phyloP scores from a whole-genome alignment of 108 stramenopile species.

The Poteriospumella lacustris region DNA sequence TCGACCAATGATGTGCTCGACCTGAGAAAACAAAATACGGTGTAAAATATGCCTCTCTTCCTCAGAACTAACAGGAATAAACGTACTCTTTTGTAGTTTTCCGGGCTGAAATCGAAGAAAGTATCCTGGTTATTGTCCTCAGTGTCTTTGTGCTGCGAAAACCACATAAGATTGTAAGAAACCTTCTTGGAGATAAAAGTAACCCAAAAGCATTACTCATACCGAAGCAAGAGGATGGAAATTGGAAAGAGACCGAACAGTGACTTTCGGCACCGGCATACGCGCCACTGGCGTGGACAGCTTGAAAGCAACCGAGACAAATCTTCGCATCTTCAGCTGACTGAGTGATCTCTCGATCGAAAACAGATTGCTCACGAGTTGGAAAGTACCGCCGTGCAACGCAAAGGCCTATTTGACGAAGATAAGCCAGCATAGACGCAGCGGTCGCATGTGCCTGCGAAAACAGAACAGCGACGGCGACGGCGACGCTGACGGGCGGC shows the following conservation, averaged over 20 bases:
- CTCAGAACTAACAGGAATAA: background rate
- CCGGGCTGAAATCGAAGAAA: constrained; percentile 84
- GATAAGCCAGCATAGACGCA: too few species aligned
- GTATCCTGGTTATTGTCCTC: constrained; percentile 81
- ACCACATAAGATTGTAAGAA: background rate
- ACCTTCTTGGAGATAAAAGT: background rate
- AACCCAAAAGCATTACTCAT: background rate
- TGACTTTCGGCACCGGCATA: background rate
- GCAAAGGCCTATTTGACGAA: too few species aligned
- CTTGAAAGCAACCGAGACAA: too few species aligned
- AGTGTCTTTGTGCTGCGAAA: constrained; percentile 79
- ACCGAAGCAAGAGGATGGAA: constrained; percentile 11
- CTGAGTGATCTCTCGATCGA: too few species aligned
- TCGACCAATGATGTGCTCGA: background rate
- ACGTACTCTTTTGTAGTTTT: constrained; percentile 82
- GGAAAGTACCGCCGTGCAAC: too few species aligned
- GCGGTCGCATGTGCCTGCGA: too few species aligned
- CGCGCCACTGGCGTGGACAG: too few species aligned
- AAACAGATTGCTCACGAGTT: too few species aligned
- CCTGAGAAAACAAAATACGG: background rate
- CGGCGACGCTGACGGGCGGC: too few species aligned
- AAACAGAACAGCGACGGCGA: too few species aligned
- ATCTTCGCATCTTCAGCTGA: too few species aligned
- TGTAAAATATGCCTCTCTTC: too few species aligned
- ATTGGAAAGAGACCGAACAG: background rate